These are phyloP conservation scores for Trichosphaerium sp. DNA, from an alignment of 78 protist genomes.

Conservation along the genomic window DNA sequence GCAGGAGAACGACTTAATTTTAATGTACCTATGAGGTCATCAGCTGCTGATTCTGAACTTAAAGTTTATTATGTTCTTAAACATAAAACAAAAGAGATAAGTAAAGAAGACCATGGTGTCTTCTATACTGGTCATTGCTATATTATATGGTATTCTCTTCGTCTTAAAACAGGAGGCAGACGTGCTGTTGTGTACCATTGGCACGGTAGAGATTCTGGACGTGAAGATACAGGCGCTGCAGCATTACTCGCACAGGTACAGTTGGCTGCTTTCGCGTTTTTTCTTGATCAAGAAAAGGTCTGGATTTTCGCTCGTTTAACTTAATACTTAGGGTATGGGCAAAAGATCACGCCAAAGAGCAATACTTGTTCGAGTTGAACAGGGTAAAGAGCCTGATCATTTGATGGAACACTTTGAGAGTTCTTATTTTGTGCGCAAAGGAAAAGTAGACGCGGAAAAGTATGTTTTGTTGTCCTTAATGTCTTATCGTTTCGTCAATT, in stretches of 20 bases:
- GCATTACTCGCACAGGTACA: constrained; percentile 10
- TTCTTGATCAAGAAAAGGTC: no score
- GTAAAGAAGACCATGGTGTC: constrained; percentile 2
- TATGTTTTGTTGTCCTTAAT: neutral
- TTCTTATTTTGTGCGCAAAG: constrained; percentile 6
- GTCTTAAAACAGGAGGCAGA: neutral
- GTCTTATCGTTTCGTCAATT: neutral
- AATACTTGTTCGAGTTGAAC: constrained; percentile 16
- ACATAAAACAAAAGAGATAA: constrained; percentile 1
- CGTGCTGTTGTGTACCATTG: neutral
- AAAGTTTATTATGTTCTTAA: constrained; percentile 5
- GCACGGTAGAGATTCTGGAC: constrained; percentile 2
- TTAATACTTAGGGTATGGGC: no score
- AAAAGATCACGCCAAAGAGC: neutral
- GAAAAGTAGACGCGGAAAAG: neutral
- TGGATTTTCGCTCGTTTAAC: no score
- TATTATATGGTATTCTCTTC: constrained; percentile 6
- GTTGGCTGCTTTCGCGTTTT: no score
- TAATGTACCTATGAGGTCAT: no score
- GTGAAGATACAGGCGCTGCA: constrained; percentile 4
- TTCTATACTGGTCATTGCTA: constrained; percentile 5
- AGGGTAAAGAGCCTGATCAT: constrained; percentile 12
- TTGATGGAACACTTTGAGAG: constrained; percentile 7
- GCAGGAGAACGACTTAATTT: no score
- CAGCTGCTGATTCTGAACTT: no score